A percentile compares a stretch with the other conserved stretches of the same genome.
phyloP scores from a whole-genome alignment of 495 filamentous ascomycete species.

The Pyrenula massariospora region DNA sequence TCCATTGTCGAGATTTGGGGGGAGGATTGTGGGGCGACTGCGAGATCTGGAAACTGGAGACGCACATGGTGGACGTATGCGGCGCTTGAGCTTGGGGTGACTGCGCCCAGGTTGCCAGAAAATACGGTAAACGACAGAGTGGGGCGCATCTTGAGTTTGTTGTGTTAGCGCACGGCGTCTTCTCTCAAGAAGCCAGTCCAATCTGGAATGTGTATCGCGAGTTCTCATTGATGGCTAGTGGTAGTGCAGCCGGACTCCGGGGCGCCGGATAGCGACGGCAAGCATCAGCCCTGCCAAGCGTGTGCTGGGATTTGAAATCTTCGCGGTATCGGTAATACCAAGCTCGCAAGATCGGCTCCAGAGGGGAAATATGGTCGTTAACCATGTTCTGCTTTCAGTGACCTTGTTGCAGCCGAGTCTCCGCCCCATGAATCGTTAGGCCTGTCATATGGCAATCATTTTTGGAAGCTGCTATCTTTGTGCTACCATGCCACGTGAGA shows the following conservation, averaged over 20 bases:
- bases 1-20: neutral
- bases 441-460: too few relatives aligned
- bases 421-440: neutral
- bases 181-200: too few relatives aligned
- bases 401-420: neutral
- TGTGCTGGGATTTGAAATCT: too few relatives aligned
- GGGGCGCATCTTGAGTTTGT: neutral
- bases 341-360: neutral
- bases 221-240: too few relatives aligned
- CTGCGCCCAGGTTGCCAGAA: neutral
- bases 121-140: neutral
- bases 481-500: too few relatives aligned
- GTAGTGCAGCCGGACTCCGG: too few relatives aligned
- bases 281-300: neutral
- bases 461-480: too few relatives aligned
- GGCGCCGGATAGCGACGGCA: neutral
- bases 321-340: neutral
- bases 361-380: neutral
- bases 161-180: neutral
- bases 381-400: neutral
- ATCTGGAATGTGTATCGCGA: too few relatives aligned
- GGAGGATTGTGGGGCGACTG: neutral
- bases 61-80: neutral
- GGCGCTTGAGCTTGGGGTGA: neutral
- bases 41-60: neutral